Evolutionary conservation across 352 stramenopile genomes (phyloP), one percentile per base, ranked within the genome.

Genomic region (Pythium biforme): DNA sequence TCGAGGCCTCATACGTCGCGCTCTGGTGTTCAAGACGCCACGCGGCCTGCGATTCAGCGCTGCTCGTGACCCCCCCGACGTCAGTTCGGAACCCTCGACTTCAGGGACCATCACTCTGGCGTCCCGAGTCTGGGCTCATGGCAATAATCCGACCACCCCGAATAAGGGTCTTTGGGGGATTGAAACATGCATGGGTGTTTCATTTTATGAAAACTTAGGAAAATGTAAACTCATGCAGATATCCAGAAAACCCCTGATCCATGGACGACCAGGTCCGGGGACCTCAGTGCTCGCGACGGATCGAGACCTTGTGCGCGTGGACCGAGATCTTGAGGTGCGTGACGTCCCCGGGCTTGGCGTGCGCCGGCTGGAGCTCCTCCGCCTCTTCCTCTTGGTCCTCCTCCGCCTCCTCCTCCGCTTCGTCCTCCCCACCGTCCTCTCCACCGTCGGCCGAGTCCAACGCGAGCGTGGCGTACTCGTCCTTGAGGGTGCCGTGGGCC

Each of bases 401-500:
- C 40, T 43, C 17, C 0, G 20, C n/a, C 10, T n/a, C 31, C 27
- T 55, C 55, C 5, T 39, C 45, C 14, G 4, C 33, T 1, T 31
- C 46, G 8, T 20, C 48, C 37, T 50, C 40, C 12, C 46, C 55
- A 7, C n/a, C 27, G 10, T 8, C 31, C 27, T 55, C 55, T 2
- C 27, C 45, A 1, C 4, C 31, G 11, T 23, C 46, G 8, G 31
- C 58, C 37, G 62, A 62, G 65, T 76, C 72, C 59, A 81, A 66
- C 51, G 73, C 75, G 45, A 84, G 43, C 19, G 62, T 33, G 14
- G 67, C 39, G 66, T 80, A 78, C 41, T 67, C 33, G 31, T 68
- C 45, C 75, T 90, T 90, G 59, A 90, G 70, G 23, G 57, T 58
- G n/a, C 79, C 66, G 31, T 77, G 65, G 25, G 69, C 39, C 27